Base-by-base conservation (phyloP, 495 filamentous ascomycete genomes). In the Amphirosellinia nigrospora region DNA sequence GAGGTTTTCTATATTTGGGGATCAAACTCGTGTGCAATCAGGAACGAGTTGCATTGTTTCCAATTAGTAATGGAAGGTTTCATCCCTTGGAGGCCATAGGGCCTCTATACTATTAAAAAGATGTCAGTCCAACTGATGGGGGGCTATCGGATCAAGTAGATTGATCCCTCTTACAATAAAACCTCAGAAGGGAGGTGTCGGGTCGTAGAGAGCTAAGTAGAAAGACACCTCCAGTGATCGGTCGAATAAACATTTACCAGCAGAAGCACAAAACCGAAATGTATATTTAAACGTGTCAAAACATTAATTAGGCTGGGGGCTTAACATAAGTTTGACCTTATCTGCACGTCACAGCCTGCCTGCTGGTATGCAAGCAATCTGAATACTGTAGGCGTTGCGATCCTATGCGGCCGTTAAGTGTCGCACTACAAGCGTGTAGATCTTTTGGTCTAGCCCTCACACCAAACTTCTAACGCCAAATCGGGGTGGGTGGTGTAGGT, bases 291-390 rank as follows among this genome's bases (percentile, higher is more conserved):
- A 41, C 58, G 21, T 41, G 3, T 41, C 39, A 11, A 58, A 58
- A 21, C 10, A 36, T n/a, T 11, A 19, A 58, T 36, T 36, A 3
- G 55, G 19, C 55, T n/a, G 16, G 32, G 32, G 32, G 55, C 53
- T 58, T 28, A 36, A 58, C 10, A 32, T 39, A 43, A 43, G 59
- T 41, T 63, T 63, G 60, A 19, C 26, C 39, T 60, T 60, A 32
- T 19, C 36, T 23, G 32, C 32, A 13, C 30, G 21, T 32, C 30
- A 8, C 38, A 32, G 30, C n/a, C n/a, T n/a, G n/a, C n/a, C n/a
- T n/a, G n/a, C n/a, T n/a, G n/a, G 28, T 64, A 36, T 65, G 63
- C 46, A 53, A 52, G 63, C 13, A 65, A 65, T 65, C 63, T 52
- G 21, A 38, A 52, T 45, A n/a, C n/a, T n/a, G n/a, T n/a, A 58